Percentiles rank a stretch among this genome's conserved stretches.
These are phyloP conservation scores for Suaeda aralocaspica DNA, from an alignment of 148 eudicot species.

Conservation along the genomic window DNA sequence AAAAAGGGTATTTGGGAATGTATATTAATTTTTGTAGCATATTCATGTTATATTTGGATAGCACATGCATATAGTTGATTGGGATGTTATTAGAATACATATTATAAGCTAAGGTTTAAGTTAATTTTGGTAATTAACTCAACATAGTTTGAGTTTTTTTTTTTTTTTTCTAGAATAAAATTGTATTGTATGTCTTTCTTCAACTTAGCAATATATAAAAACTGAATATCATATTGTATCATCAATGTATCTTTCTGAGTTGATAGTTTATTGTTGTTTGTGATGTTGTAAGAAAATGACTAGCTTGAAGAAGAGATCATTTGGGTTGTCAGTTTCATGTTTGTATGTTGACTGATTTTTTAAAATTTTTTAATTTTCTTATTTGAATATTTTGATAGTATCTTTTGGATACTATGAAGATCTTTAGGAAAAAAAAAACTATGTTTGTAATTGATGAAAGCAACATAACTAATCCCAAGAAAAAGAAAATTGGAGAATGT, in stretches of 20 bases:
- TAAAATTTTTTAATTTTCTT: background rate
- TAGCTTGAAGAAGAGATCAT: background rate
- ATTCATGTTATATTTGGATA: slow-evolving; percentile 18
- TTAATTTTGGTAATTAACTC: background rate
- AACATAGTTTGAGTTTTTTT: background rate
- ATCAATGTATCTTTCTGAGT: slow-evolving; percentile 1
- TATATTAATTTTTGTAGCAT: slow-evolving; percentile 48
- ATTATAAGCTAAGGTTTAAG: background rate
- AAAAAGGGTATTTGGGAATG: slow-evolving; percentile 37
- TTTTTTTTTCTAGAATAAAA: slow-evolving; percentile 3
- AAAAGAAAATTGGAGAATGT: background rate
- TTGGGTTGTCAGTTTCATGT: background rate
- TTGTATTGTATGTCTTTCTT: background rate
- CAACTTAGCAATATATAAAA: background rate
- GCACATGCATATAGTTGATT: slow-evolving; percentile 25
- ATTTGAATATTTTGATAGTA: background rate
- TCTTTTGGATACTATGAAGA: background rate
- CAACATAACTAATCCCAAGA: background rate
- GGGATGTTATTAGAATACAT: slow-evolving; percentile 5
- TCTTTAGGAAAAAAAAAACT: background rate
- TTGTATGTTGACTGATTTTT: slow-evolving; percentile 5
- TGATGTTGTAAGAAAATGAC: slow-evolving; percentile 18
- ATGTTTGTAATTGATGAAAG: background rate
- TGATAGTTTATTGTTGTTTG: slow-evolving; percentile 15
- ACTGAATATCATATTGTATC: too few species aligned